Evolutionary conservation across 495 filamentous ascomycete genomes (phyloP), one percentile per base, ranked within the genome.

Genomic region (Cladorrhinum samala): DNA sequence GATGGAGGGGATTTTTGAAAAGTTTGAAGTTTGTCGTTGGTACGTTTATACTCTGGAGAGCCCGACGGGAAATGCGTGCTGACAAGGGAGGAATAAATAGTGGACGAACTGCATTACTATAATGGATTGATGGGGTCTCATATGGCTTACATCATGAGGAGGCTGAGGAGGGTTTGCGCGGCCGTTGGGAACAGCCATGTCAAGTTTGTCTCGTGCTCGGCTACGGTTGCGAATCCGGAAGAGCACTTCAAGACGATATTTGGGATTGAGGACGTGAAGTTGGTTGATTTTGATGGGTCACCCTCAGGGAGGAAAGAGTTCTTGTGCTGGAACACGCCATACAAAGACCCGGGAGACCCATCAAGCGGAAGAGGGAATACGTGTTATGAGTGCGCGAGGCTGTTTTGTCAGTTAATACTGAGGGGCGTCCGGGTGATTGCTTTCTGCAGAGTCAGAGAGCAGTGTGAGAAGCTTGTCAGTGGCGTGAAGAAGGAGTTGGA

Each of bases 291-390:
- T 66, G 93, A 97, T 61, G 93, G 93, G 2, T 96, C 91, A 2
- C 94, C 93, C 1, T 88, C 89, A 56, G 60, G 93, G 6, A 77
- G 89, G 21, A 99, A 99, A 61, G 91, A 96, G 64, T 97, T 97
- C 52, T 68, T 99, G 7, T 96, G 90, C 70, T 99, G 93, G 93
- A 97, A 97, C 57, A 96, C 94, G 1, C 94, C 93, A 2, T 96
- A 84, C 72, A 95, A 89, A 72, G 93, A 95, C 61, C 88, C 91
- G 1, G 73, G 74, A 7, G 93, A 97, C 67, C 89, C 91, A 9
- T 80, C 86, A 0, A 93, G 87, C 52, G 92, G 92, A 6, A 82
- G 93, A 36, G 90, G 86, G 23, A 85, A 92, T 67, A 84, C 83
- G 19, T 81, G 91, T 64, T 76, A 79, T 16, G 94, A 99, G 68